Conservation (phyloP, 305 asterid species). For the Caryopteris hybrid region DNA sequence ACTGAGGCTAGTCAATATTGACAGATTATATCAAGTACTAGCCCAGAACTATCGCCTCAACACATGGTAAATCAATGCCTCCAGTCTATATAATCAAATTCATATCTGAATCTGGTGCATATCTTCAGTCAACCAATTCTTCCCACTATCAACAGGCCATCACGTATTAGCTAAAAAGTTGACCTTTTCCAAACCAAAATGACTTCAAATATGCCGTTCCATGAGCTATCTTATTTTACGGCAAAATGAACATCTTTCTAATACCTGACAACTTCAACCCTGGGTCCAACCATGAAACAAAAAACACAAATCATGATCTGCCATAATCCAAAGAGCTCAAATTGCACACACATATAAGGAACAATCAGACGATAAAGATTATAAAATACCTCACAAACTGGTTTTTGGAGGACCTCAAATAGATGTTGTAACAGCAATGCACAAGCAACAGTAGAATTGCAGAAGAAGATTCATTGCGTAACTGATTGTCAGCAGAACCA, state of each 20-base stretch:
- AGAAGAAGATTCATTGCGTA: slow-evolving; percentile 23
- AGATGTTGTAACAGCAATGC: slow-evolving; percentile 37
- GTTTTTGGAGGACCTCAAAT: slow-evolving; percentile 30
- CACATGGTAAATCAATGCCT: slow-evolving; percentile 27
- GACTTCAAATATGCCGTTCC: slow-evolving; percentile 30
- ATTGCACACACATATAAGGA: not conserved
- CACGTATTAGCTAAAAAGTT: slow-evolving; percentile 24
- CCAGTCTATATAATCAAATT: slow-evolving; percentile 10
- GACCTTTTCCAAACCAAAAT: slow-evolving; percentile 22
- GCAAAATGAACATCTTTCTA: slow-evolving; percentile 22
- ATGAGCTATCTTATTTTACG: slow-evolving; percentile 25
- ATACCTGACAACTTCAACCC: slow-evolving; percentile 38
- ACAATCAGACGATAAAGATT: not conserved
- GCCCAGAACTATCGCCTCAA: slow-evolving; percentile 24
- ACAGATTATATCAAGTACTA: slow-evolving; percentile 16
- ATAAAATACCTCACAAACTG: slow-evolving; percentile 41
- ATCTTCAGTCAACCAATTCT: slow-evolving; percentile 31
- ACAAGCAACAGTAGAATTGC: slow-evolving; percentile 29
- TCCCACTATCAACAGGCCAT: slow-evolving; percentile 25
- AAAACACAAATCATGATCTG: slow-evolving; percentile 1
- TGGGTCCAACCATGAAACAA: slow-evolving; percentile 21
- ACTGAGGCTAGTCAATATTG: slow-evolving; percentile 26
- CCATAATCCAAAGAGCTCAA: not conserved
- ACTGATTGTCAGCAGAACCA: slow-evolving; percentile 26
- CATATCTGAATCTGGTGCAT: slow-evolving; percentile 14